These are phyloP conservation scores for Jacaranda mimosifolia DNA, from an alignment of 257 asterid species.

Conservation along the genomic window DNA sequence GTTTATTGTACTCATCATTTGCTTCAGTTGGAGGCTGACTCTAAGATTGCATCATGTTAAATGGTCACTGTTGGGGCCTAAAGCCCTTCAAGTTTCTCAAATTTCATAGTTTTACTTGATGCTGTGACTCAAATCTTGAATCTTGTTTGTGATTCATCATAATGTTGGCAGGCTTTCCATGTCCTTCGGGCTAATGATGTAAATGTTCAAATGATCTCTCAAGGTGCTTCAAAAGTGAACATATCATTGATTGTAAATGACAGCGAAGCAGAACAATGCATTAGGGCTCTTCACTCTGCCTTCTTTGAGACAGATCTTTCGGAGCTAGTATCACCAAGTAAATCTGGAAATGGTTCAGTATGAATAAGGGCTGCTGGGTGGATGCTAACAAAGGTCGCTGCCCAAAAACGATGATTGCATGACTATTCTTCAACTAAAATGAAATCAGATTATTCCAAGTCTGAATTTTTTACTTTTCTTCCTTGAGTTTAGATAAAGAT, in stretches of 20 bases:
- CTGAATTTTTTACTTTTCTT: not conserved
- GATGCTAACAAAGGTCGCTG: not conserved
- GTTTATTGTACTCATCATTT: not conserved
- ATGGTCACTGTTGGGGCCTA: not conserved
- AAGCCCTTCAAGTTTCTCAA: not conserved
- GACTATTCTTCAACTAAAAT: not conserved
- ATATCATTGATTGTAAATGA: constrained; percentile 85
- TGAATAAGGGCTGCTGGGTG: constrained; percentile 23
- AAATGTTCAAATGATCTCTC: constrained; percentile 91
- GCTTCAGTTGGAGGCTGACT: not conserved
- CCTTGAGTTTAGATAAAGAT: not conserved
- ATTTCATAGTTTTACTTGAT: not conserved
- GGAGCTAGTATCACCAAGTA: constrained; percentile 38
- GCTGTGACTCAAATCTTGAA: not conserved
- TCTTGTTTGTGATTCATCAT: not conserved
- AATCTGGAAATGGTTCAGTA: constrained; percentile 55
- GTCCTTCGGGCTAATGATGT: constrained; percentile 70
- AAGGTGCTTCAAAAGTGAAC: constrained; percentile 90
- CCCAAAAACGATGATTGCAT: not conserved
- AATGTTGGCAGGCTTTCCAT: constrained; percentile 68
- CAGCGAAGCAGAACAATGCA: constrained; percentile 80
- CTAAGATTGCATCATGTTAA: not conserved
- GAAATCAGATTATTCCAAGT: not conserved
- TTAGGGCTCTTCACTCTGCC: constrained; percentile 75
- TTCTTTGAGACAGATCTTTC: constrained; percentile 70